These are phyloP conservation scores for Pseudogymnoascus pannorum DNA, from an alignment of 2,329 filamentous ascomycete genomes.

Conservation along the genomic window DNA sequence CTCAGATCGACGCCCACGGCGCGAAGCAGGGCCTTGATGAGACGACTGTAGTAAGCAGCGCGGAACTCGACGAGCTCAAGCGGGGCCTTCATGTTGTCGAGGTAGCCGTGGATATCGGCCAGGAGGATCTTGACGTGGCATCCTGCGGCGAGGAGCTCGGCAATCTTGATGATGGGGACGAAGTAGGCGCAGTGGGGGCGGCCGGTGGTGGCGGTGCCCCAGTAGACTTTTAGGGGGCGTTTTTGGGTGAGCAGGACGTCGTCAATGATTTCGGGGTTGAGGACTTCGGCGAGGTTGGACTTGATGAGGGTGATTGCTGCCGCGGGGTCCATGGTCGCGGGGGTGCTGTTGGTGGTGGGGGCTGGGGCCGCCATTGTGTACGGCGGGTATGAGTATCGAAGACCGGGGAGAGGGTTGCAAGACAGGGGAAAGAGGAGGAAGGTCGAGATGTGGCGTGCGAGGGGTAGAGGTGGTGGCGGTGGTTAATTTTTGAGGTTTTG, in stretches of 20 bases:
- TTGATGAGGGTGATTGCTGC: constrained; percentile 70
- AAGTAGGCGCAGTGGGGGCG: constrained; percentile 86
- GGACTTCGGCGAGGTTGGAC: constrained; percentile 71
- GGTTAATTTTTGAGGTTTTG: constrained; percentile 3
- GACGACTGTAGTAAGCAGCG: constrained; percentile 73
- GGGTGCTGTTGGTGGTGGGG: background rate
- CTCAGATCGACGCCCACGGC: constrained; percentile 73
- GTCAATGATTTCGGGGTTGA: constrained; percentile 80
- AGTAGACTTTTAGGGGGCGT: constrained; percentile 72
- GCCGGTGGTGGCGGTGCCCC: constrained; percentile 81
- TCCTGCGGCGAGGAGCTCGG: constrained; percentile 75
- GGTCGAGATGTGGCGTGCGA: background rate
- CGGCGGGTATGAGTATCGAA: background rate
- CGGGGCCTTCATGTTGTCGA: constrained; percentile 79
- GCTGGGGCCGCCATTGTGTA: background rate
- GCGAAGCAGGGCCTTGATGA: constrained; percentile 67
- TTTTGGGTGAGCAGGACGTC: constrained; percentile 62
- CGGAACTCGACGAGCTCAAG: constrained; percentile 79
- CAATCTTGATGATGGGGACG: constrained; percentile 81
- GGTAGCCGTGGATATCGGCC: constrained; percentile 65
- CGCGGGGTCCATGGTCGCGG: constrained; percentile 33
- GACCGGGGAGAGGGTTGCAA: background rate
- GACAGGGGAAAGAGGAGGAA: background rate
- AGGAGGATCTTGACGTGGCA: constrained; percentile 77
- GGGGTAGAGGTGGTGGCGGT: background rate